phyloP scores from a whole-genome alignment of 495 filamentous ascomycete genomes.

The Talaromyces borbonicus region DNA sequence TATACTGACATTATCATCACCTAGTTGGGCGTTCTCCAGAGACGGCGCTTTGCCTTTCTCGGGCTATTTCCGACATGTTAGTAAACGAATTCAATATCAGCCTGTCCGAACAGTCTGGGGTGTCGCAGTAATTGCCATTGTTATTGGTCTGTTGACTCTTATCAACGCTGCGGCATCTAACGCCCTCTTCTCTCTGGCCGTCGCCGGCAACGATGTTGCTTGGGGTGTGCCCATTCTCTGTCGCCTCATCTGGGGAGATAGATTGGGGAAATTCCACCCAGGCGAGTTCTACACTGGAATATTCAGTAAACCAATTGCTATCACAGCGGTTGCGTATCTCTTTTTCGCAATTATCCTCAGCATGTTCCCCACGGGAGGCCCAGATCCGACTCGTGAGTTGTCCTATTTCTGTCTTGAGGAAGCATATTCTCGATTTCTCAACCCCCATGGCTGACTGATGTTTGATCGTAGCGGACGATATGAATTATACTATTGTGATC shows the following conservation, averaged over 20 bases:
- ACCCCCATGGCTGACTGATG: conserved; percentile 6
- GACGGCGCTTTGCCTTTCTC: conserved; percentile 54
- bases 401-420: neutral
- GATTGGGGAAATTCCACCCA: conserved; percentile 43
- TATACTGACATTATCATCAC: neutral
- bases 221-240: conserved; percentile 56
- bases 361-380: conserved; percentile 51
- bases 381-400: conserved; percentile 40
- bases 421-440: neutral
- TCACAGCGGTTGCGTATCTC: conserved; percentile 43
- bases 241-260: conserved; percentile 51
- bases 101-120: conserved; percentile 55
- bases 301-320: conserved; percentile 43
- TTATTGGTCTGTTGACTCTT: conserved; percentile 50
- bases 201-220: conserved; percentile 52
- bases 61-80: conserved; percentile 49
- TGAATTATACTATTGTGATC: conserved; percentile 62
- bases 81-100: conserved; percentile 46
- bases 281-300: conserved; percentile 53
- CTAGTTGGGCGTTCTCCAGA: conserved; percentile 49
- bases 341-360: conserved; percentile 44
- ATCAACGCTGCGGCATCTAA: conserved; percentile 49
- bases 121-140: conserved; percentile 36
- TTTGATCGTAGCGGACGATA: conserved; percentile 30
- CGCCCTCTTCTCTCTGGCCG: conserved; percentile 53